Percentiles rank a stretch among this genome's conserved stretches.
Evolutionary conservation across 1,284 basidiomycete genomes (phyloP).

Genomic region (Irpex sp.): DNA sequence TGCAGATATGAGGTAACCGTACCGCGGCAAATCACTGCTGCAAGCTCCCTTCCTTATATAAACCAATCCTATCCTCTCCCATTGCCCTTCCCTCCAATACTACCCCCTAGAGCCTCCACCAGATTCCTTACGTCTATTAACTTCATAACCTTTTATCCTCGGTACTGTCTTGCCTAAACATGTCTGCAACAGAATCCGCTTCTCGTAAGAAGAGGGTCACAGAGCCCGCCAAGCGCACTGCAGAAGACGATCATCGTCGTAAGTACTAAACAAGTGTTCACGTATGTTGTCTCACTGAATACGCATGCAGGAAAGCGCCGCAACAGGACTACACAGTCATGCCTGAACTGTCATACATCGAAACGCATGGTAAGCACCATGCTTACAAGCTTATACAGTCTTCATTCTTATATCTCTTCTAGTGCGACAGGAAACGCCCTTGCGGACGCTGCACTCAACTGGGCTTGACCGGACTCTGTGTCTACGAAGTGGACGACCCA

Average conservation of each 20-base stretch:
- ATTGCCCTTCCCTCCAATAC: not conserved
- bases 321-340: conserved; percentile 65
- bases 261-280: conserved; percentile 5
- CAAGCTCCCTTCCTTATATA: conserved; percentile 12
- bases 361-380: conserved; percentile 69
- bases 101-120: not conserved
- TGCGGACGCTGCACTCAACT: conserved; percentile 74
- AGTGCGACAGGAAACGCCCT: conserved; percentile 73
- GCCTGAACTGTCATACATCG: conserved; percentile 70
- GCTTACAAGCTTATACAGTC: not conserved
- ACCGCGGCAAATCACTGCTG: conserved; percentile 5
- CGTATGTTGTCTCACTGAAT: not conserved
- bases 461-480: conserved; percentile 76
- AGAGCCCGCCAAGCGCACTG: conserved; percentile 22
- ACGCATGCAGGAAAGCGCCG: conserved; percentile 36
- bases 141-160: conserved; percentile 3
- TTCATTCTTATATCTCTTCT: conserved; percentile 5
- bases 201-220: conserved; percentile 26
- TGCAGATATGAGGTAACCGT: conserved; percentile 9
- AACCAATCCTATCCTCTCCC: not conserved
- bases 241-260: conserved; percentile 33
- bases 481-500: conserved; percentile 82
- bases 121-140: conserved; percentile 6
- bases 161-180: conserved; percentile 14
- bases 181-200: conserved; percentile 24